Conservation (phyloP, 2,329 filamentous ascomycete species). For the Fusarium chlamydosporum region DNA sequence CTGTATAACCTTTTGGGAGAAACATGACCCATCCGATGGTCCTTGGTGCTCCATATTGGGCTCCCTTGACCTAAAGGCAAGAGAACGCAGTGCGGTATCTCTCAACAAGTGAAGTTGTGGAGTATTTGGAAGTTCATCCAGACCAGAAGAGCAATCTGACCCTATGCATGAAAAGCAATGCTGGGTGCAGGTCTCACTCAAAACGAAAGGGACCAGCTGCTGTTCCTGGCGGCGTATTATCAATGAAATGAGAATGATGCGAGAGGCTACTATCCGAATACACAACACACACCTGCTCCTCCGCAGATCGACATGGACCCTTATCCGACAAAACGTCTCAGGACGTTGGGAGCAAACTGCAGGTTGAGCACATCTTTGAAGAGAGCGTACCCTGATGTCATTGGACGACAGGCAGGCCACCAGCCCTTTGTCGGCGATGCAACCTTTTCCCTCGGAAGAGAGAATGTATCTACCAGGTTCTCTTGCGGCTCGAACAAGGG, state of each 20-base stretch:
- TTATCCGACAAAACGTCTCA: conserved; percentile 37
- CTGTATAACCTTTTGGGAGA: conserved; percentile 33
- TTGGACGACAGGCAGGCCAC: conserved; percentile 9
- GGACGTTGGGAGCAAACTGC: conserved; percentile 16
- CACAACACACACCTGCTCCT: conserved; percentile 6
- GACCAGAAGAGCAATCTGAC: conserved; percentile 32
- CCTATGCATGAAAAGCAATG: conserved; percentile 37
- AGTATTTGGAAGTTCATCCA: conserved; percentile 11
- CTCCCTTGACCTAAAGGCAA: conserved; percentile 34
- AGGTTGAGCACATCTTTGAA: conserved; percentile 1
- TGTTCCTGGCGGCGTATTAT: conserved; percentile 40
- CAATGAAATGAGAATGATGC: conserved; percentile 10
- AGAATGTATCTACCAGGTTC: not conserved
- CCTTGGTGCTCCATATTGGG: conserved; percentile 25
- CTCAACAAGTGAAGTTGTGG: conserved; percentile 45
- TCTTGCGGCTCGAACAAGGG: conserved; percentile 15
- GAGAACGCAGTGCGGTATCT: conserved; percentile 16
- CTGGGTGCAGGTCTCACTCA: conserved; percentile 46
- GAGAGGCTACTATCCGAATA: conserved; percentile 1
- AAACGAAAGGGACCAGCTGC: conserved; percentile 31
- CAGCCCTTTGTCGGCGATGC: conserved; percentile 5
- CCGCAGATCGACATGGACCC: conserved; percentile 10
- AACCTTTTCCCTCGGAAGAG: conserved; percentile 8
- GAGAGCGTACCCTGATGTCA: conserved; percentile 34
- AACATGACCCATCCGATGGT: conserved; percentile 33